Evolutionary conservation across 202 grass and related monocot genomes (phyloP).

Genomic region (Dendrocalamus latiflorus): DNA sequence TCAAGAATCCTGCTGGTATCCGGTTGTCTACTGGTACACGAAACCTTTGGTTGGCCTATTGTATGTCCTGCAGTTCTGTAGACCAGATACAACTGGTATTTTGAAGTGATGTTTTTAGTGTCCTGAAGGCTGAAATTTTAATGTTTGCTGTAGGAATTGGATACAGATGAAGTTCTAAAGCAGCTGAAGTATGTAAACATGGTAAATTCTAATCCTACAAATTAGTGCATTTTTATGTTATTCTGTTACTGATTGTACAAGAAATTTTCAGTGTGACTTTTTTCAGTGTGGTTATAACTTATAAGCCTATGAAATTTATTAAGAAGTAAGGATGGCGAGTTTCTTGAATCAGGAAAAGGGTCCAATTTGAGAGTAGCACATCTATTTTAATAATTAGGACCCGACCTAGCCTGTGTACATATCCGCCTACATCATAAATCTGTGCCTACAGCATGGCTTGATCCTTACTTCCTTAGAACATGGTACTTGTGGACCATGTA

Average conservation of each 20-base stretch:
- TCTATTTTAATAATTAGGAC: not conserved
- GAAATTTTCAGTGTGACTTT: not conserved
- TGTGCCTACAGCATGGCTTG: not conserved
- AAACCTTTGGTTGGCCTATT: conserved; percentile 17
- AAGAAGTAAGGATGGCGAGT: not conserved
- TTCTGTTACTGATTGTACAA: not conserved
- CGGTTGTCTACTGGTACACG: not conserved
- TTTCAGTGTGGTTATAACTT: not conserved
- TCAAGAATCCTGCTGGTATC: conserved; percentile 9
- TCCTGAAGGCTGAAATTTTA: conserved; percentile 3
- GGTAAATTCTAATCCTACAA: conserved; percentile 42
- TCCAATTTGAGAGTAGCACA: not conserved
- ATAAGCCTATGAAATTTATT: not conserved
- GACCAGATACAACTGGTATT: not conserved
- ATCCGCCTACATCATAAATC: not conserved
- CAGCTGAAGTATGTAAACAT: conserved; percentile 55
- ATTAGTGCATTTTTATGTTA: conserved; percentile 14
- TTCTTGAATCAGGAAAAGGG: not conserved
- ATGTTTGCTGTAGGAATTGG: conserved; percentile 51
- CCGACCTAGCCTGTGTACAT: not conserved
- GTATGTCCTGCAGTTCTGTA: not conserved
- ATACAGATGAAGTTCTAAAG: conserved; percentile 54
- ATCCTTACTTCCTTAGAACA: not conserved
- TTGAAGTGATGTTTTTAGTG: not conserved
- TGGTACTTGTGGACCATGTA: not conserved